phyloP scores from a whole-genome alignment of 306 rosid species.

The Hippophae gyantsensis region DNA sequence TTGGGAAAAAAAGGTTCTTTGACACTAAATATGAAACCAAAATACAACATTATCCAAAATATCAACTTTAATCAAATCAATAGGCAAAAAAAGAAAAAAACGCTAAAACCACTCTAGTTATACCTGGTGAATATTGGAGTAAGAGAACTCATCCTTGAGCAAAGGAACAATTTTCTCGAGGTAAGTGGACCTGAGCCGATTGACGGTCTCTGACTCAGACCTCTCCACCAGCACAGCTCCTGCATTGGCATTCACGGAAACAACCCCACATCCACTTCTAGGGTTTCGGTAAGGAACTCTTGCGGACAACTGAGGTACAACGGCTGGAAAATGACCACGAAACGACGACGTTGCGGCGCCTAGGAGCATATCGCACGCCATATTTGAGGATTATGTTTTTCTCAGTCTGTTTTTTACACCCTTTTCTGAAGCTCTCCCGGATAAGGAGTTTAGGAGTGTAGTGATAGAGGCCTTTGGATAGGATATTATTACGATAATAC shows the following conservation, averaged over 20 bases:
- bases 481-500: slow-evolving; percentile 12
- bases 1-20: neutral
- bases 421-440: neutral
- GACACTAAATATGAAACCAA: slow-evolving; percentile 5
- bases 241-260: slow-evolving; percentile 50
- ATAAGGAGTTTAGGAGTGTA: neutral
- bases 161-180: slow-evolving; percentile 54
- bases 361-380: slow-evolving; percentile 62
- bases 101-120: neutral
- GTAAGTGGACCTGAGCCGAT: slow-evolving; percentile 59
- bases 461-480: neutral
- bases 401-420: neutral
- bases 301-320: slow-evolving; percentile 22
- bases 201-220: slow-evolving; percentile 54
- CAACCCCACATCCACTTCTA: slow-evolving; percentile 20
- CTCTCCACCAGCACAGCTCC: slow-evolving; percentile 68
- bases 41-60: slow-evolving; percentile 5
- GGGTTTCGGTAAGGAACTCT: slow-evolving; percentile 19
- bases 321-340: slow-evolving; percentile 38
- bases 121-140: slow-evolving; percentile 64
- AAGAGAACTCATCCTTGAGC: slow-evolving; percentile 85
- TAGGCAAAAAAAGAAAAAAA: neutral
- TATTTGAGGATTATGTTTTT: slow-evolving; percentile 5
- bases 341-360: slow-evolving; percentile 62
- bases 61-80: neutral